phyloP scores from a whole-genome alignment of 2,329 filamentous ascomycete genomes.

The Beauveria sp. region DNA sequence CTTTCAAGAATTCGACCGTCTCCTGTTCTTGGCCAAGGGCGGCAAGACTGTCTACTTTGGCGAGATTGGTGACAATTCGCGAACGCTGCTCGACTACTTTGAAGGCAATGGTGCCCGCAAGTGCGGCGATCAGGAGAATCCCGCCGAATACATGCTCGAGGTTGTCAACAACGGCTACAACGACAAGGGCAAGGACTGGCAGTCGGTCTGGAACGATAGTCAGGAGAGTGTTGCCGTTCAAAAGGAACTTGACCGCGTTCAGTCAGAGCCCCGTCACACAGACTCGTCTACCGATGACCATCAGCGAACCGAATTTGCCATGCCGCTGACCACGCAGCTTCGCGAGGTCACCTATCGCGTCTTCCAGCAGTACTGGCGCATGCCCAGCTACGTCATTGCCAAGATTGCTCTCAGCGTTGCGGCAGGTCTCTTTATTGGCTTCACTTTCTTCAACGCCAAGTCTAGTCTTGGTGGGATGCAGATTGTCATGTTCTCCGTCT shows the following conservation, averaged over 20 bases:
- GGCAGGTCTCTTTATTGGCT: conserved; percentile 64
- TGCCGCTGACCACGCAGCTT: conserved; percentile 62
- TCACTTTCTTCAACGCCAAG: conserved; percentile 55
- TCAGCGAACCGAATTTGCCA: conserved; percentile 63
- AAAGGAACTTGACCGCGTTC: conserved; percentile 55
- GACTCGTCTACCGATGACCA: conserved; percentile 33
- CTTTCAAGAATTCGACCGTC: conserved; percentile 50
- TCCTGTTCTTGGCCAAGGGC: conserved; percentile 57
- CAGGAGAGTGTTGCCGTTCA: conserved; percentile 44
- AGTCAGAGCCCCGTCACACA: background rate
- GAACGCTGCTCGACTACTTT: conserved; percentile 55
- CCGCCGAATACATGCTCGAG: conserved; percentile 68
- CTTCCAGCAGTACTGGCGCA: conserved; percentile 80
- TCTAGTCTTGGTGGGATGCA: conserved; percentile 61
- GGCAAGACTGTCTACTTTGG: conserved; percentile 65
- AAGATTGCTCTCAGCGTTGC: conserved; percentile 56
- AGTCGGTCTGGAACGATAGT: conserved; percentile 54
- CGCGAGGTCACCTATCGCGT: conserved; percentile 57
- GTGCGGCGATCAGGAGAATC: conserved; percentile 58
- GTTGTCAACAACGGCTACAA: conserved; percentile 36
- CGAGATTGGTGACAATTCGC: conserved; percentile 53
- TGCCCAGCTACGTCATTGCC: conserved; percentile 68
- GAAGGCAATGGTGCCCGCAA: conserved; percentile 53
- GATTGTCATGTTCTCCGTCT: conserved; percentile 66
- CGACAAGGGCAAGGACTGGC: conserved; percentile 50